Base-by-base conservation (phyloP, 257 asterid genomes). In the Jacaranda copaia region DNA sequence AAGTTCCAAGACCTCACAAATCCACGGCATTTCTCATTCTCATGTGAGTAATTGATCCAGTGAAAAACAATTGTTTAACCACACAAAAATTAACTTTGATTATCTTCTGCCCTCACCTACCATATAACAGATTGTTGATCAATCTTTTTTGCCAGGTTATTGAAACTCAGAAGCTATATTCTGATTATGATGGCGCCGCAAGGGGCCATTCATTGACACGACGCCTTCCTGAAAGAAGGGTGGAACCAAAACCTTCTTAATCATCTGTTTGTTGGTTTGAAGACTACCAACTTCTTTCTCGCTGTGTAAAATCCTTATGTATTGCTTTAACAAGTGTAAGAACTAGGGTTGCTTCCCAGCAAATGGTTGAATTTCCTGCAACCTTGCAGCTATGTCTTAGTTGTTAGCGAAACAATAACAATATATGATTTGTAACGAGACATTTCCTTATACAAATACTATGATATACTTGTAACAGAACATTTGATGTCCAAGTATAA, bases 11-110 rank as follows among this genome's bases (percentile, higher is more conserved):
- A 55, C 60, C 62, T 61, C 88, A 32, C 15, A 57, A 18, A 38
- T 49, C 43, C 65, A 74, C 65, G 77, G 42, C 71, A 81, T n/a
- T 77, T 77, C 85, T 58, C 74, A 35, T 67, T 83, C 85, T 80
- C 88, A 78, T 59, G 90, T 86, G 76, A 82, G 92, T 83, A 45
- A 48, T 18, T 71, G 55, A 19, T 71, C 61, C 38, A 20, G n/a
- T 51, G 51, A 35, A 40, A 11, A 72, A 14, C 19, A 62, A 39
- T 40, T 61, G 13, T 69, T 43, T 43, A 14, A 12, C 49, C 69
- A 4, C 25, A 53, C 6, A 65, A 25, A 38, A 57, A 14, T 15
- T 16, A 36, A 45, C 5, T 19, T 43, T 12, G 15, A 59, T 25
- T 39, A 0, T 18, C 38, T 53, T 73, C 39, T 70, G 46, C 13